These are phyloP conservation scores for Zygosaccharomyces siamensis DNA, from an alignment of 805 yeast genomes.

Conservation along the genomic window DNA sequence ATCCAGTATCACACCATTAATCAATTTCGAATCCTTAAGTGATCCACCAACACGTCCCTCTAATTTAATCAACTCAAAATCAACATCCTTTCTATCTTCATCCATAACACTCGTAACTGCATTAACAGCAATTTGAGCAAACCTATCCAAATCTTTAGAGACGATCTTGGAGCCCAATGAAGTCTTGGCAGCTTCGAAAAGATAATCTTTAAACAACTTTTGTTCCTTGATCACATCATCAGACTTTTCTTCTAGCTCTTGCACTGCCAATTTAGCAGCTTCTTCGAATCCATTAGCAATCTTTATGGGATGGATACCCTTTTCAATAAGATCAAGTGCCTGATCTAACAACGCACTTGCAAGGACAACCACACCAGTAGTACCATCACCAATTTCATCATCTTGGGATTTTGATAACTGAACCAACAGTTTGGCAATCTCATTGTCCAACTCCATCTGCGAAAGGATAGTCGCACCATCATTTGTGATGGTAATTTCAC, in stretches of 20 bases:
- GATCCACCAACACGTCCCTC: slow-evolving; percentile 97
- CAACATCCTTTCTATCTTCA: slow-evolving; percentile 87
- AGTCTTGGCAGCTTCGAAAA: slow-evolving; percentile 89
- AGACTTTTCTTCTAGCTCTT: slow-evolving; percentile 66
- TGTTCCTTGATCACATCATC: slow-evolving; percentile 49
- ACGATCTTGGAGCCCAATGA: slow-evolving; percentile 94
- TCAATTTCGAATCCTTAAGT: slow-evolving; percentile 74
- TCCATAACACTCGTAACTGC: slow-evolving; percentile 91
- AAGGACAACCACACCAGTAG: slow-evolving; percentile 96
- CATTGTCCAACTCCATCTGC: slow-evolving; percentile 93
- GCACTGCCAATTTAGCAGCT: slow-evolving; percentile 88
- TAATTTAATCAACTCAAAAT: slow-evolving; percentile 91
- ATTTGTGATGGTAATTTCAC: slow-evolving; percentile 95
- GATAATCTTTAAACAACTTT: slow-evolving; percentile 39
- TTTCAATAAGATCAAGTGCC: slow-evolving; percentile 89
- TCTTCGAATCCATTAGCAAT: slow-evolving; percentile 96
- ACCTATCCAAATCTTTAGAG: slow-evolving; percentile 86
- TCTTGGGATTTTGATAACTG: slow-evolving; percentile 93
- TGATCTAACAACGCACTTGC: slow-evolving; percentile 94
- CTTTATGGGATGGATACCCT: slow-evolving; percentile 95
- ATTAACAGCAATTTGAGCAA: slow-evolving; percentile 96
- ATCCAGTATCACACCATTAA: slow-evolving; percentile 89
- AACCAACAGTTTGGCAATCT: slow-evolving; percentile 91
- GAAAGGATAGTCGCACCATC: slow-evolving; percentile 97
- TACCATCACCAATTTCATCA: slow-evolving; percentile 98